phyloP scores from a whole-genome alignment of 2,329 filamentous ascomycete species.

The Sclerotiophoma versabilis region DNA sequence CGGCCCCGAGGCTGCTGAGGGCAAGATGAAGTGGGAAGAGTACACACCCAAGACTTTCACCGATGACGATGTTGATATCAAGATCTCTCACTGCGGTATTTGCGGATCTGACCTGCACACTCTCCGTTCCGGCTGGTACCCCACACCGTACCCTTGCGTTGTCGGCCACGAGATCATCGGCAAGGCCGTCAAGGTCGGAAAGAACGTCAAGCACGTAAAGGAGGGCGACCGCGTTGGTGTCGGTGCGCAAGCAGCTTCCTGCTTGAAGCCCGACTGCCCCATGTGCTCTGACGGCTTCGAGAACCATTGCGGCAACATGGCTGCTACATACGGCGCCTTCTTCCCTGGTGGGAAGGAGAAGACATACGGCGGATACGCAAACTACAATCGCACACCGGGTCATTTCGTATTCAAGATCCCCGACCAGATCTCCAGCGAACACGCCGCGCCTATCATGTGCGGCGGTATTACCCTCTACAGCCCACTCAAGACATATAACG shows the following conservation, averaged over 20 bases:
- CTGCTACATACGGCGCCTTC: conserved; percentile 55
- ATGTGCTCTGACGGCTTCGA: conserved; percentile 58
- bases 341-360: conserved; percentile 63
- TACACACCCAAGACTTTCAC: conserved; percentile 59
- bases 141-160: conserved; percentile 49
- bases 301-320: conserved; percentile 54
- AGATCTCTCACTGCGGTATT: conserved; percentile 51
- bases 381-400: conserved; percentile 74
- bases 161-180: conserved; percentile 54
- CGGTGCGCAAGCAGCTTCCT: conserved; percentile 57
- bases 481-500: conserved; percentile 76
- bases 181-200: conserved; percentile 50
- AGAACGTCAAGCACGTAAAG: conserved; percentile 59
- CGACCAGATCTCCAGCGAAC: conserved; percentile 65
- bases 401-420: conserved; percentile 78
- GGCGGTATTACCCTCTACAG: conserved; percentile 81
- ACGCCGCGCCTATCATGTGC: conserved; percentile 82
- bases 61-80: conserved; percentile 68
- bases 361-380: conserved; percentile 69
- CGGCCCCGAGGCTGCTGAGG: conserved; percentile 56
- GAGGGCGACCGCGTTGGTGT: conserved; percentile 67
- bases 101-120: conserved; percentile 48
- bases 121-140: conserved; percentile 48
- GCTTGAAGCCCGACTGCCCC: conserved; percentile 51
- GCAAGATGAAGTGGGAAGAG: conserved; percentile 62